These are phyloP conservation scores for Telopea speciosissima DNA, from an alignment of 177 flowering plant genomes.

Conservation along the genomic window DNA sequence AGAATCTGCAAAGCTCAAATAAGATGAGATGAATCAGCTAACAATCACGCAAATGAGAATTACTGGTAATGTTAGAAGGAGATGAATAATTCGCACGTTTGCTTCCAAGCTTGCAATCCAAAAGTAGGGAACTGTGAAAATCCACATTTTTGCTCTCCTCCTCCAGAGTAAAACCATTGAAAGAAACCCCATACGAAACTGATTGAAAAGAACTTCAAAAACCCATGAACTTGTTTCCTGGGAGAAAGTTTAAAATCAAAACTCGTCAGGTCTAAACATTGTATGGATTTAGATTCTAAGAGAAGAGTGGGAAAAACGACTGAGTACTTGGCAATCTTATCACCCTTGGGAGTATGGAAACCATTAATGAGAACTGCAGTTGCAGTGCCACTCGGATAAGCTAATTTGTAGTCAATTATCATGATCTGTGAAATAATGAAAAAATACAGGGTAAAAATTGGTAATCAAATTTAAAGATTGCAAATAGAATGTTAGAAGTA, in stretches of 20 bases:
- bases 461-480: too few relatives aligned
- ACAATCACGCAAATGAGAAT: background rate
- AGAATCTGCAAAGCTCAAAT: background rate
- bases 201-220: background rate
- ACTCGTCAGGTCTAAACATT: background rate
- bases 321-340: background rate
- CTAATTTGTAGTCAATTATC: background rate
- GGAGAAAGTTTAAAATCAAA: background rate
- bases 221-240: background rate
- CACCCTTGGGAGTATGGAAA: background rate
- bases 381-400: background rate
- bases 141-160: constrained; percentile 1
- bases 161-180: background rate
- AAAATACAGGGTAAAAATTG: too few relatives aligned
- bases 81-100: constrained; percentile 3
- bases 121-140: constrained; percentile 22
- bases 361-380: background rate
- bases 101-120: constrained; percentile 19
- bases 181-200: background rate
- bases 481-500: too few relatives aligned
- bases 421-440: background rate
- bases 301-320: background rate
- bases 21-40: background rate
- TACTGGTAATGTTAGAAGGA: background rate
- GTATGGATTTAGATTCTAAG: background rate